phyloP scores from a whole-genome alignment of 192 early-diverging fungal species.

The Entomortierella lignicola region DNA sequence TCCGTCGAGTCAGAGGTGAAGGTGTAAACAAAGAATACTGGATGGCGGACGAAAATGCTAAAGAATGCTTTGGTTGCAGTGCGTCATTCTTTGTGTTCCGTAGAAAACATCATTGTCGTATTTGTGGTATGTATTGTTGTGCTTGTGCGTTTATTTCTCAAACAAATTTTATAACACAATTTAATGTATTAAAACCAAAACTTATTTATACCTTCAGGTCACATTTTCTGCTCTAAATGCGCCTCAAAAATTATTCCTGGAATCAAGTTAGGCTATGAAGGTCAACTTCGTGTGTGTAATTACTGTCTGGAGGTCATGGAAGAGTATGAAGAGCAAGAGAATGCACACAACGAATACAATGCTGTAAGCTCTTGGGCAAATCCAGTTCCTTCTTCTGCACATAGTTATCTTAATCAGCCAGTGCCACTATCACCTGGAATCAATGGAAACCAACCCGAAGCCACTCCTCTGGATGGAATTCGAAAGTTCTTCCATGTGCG shows the following conservation, averaged over 20 bases:
- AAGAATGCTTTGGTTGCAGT: conserved; percentile 88
- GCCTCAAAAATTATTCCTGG: conserved; percentile 77
- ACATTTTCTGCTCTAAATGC: conserved; percentile 83
- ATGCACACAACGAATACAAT: conserved; percentile 24
- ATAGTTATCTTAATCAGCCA: conserved; percentile 53
- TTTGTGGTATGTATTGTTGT: conserved; percentile 70
- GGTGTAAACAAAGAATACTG: conserved; percentile 74
- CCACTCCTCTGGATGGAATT: conserved; percentile 47
- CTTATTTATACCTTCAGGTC: too few species aligned
- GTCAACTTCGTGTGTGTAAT: conserved; percentile 75
- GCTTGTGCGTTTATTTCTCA: too few species aligned
- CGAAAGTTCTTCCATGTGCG: conserved; percentile 46
- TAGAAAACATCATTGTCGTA: conserved; percentile 83
- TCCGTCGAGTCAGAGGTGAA: conserved; percentile 65
- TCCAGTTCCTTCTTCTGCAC: conserved; percentile 39
- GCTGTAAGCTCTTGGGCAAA: conserved; percentile 21
- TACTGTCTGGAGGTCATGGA: conserved; percentile 69
- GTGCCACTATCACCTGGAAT: conserved; percentile 22
- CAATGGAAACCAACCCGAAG: conserved; percentile 15
- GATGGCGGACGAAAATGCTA: conserved; percentile 87
- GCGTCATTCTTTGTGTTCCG: conserved; percentile 75
- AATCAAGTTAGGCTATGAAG: conserved; percentile 74
- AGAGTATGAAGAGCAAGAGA: conserved; percentile 58
- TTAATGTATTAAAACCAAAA: too few species aligned
- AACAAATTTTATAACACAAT: too few species aligned